Evolutionary conservation across 192 early-diverging fungal species (phyloP), one percentile per base, ranked within the genome.

Genomic region (Entophlyctis luteolus): DNA sequence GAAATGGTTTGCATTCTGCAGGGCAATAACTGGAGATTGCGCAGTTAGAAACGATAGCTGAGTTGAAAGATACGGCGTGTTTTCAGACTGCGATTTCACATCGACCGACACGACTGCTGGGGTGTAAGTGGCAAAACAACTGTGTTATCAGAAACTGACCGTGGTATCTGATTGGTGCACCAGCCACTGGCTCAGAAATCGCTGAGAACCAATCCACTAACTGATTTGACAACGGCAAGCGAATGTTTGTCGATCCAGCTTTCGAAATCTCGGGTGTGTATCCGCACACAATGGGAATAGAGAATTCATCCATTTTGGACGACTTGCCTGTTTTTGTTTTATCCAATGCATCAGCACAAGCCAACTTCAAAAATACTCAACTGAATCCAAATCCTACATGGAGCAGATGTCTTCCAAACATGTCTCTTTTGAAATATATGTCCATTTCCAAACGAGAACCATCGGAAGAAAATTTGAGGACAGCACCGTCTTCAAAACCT

Each of bases 401-500:
- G 28, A 63, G 4, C 10, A 23, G 2, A 27, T 14, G 18, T 29
- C 60, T 45, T 12, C 60, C 60, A 10, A 31, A 22, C 1, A 63
- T 4, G 36, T 63, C 47, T 20, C 60, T 5, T 29, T 49, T 63
- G 42, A 63, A 63, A 32, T 29, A 8, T 16, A 63, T 1, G 50
- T 63, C 60, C 60, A 63, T 49, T 49, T 63, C 60, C 22, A 63
- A 33, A 33, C 50, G 60, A 47, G 60, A 63, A 20, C 60, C 60
- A 33, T 63, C 60, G 20, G 25, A 10, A 4, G 60, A 63, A 33
- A 29, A 63, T 33, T 63, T 63, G 42, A 63, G 35, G 10, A 63
- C 18, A 8, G 60, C 60, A n/a, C 14, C n/a, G 10, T 63, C 60
- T 32, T 63, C 60, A 33, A 63, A 63, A 20, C 60, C 60, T 6